phyloP scores from a whole-genome alignment of 1,284 basidiomycete genomes.

The Sanghuangporus baumii region DNA sequence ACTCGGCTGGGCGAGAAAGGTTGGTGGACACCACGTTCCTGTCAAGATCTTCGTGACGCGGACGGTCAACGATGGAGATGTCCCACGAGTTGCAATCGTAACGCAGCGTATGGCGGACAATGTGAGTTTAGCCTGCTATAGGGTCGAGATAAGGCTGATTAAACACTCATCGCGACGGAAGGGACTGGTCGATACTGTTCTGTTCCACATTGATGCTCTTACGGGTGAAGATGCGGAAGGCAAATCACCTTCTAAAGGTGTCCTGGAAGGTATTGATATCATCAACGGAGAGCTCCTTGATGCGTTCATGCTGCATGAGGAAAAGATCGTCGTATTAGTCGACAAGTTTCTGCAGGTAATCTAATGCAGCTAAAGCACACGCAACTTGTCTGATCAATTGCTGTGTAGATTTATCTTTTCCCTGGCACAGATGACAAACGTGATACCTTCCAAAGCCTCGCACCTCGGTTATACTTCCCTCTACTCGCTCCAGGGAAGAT shows the following conservation, averaged over 20 bases:
- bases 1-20: slow-evolving; percentile 53
- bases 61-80: slow-evolving; percentile 41
- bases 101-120: slow-evolving; percentile 56
- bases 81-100: slow-evolving; percentile 57
- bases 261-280: slow-evolving; percentile 53
- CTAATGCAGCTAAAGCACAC: slow-evolving; percentile 5
- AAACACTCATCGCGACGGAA: slow-evolving; percentile 23
- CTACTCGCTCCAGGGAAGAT: slow-evolving; percentile 39
- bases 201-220: slow-evolving; percentile 75
- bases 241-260: slow-evolving; percentile 25
- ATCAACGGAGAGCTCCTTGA: slow-evolving; percentile 55
- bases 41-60: slow-evolving; percentile 52
- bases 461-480: slow-evolving; percentile 47
- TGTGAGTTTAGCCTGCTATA: slow-evolving; percentile 34
- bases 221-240: slow-evolving; percentile 57
- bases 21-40: slow-evolving; percentile 49
- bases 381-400: background rate
- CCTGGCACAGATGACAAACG: slow-evolving; percentile 46
- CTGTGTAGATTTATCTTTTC: slow-evolving; percentile 51
- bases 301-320: slow-evolving; percentile 45
- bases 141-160: slow-evolving; percentile 3
- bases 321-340: slow-evolving; percentile 52
- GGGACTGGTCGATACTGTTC: slow-evolving; percentile 60
- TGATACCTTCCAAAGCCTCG: slow-evolving; percentile 37
- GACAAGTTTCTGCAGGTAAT: slow-evolving; percentile 63